phyloP scores from a whole-genome alignment of 768 basidiomycete genomes.

The Lactarius evosmus region DNA sequence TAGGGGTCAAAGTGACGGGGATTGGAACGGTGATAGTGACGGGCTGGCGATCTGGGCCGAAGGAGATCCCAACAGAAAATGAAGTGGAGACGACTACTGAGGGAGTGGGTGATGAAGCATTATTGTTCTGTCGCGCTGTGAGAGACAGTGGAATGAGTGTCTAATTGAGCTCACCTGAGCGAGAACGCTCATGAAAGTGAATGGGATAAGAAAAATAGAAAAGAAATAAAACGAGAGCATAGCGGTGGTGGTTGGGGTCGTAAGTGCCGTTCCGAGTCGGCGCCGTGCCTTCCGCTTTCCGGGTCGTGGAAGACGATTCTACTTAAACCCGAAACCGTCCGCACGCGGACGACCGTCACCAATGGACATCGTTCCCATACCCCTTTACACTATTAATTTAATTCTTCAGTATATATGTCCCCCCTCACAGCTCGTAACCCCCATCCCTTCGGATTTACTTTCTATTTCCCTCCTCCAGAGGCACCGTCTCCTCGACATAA shows the following conservation, averaged over 20 bases:
- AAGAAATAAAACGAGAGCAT: constrained; percentile 13
- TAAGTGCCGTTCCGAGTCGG: not conserved
- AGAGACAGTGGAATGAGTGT: not conserved
- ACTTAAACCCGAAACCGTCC: not conserved
- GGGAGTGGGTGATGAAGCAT: constrained; percentile 18
- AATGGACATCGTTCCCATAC: constrained; percentile 40
- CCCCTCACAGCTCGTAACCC: constrained; percentile 44
- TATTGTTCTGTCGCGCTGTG: constrained; percentile 9
- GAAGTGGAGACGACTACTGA: constrained; percentile 27
- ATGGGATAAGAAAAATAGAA: constrained; percentile 35
- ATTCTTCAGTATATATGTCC: constrained; percentile 59
- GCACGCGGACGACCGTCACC: not conserved
- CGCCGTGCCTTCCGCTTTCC: not conserved
- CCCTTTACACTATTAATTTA: constrained; percentile 42
- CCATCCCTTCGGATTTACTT: constrained; percentile 58
- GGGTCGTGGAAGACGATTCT: not conserved
- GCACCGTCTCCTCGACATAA: constrained; percentile 59
- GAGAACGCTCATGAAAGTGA: constrained; percentile 32
- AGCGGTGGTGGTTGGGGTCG: not conserved
- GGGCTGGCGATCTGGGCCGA: constrained; percentile 42
- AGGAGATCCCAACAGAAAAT: constrained; percentile 36
- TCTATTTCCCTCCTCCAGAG: constrained; percentile 58
- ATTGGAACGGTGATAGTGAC: constrained; percentile 43
- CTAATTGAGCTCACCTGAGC: constrained; percentile 35
- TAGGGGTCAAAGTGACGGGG: constrained; percentile 46